These are phyloP conservation scores for Leccinum olivaceopallidum DNA, from an alignment of 768 basidiomycete genomes.

Conservation along the genomic window DNA sequence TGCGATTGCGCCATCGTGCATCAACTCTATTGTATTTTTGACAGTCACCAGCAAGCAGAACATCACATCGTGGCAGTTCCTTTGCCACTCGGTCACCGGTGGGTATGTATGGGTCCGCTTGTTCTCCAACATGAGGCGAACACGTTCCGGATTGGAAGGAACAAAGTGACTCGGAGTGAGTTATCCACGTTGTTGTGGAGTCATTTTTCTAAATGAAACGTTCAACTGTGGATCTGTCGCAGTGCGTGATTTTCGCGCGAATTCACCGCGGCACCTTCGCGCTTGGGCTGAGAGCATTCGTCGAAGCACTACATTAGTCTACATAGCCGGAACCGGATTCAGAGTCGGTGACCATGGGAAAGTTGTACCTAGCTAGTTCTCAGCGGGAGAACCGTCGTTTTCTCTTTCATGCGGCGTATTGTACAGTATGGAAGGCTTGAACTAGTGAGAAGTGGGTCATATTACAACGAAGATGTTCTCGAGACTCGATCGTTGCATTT, in stretches of 20 bases:
- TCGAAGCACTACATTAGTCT: too few species aligned
- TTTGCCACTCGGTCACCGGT: too few species aligned
- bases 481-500: too few species aligned
- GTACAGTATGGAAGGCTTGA: too few species aligned
- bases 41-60: not conserved
- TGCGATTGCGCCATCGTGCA: not conserved
- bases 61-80: too few species aligned
- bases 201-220: not conserved
- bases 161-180: not conserved
- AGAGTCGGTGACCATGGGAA: too few species aligned
- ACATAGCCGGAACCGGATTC: too few species aligned
- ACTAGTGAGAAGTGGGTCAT: too few species aligned
- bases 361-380: too few species aligned
- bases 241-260: not conserved
- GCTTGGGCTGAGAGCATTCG: not conserved
- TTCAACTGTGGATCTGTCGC: not conserved
- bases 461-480: too few species aligned
- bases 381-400: not conserved
- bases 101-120: not conserved
- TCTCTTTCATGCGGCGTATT: not conserved
- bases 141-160: not conserved
- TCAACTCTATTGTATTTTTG: not conserved
- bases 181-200: too few species aligned
- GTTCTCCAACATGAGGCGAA: not conserved
- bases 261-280: not conserved